Evolutionary conservation across 371 early-diverging fungal genomes (phyloP), one percentile per base, ranked within the genome.

Genomic region (Lichtheimia corymbifera): DNA sequence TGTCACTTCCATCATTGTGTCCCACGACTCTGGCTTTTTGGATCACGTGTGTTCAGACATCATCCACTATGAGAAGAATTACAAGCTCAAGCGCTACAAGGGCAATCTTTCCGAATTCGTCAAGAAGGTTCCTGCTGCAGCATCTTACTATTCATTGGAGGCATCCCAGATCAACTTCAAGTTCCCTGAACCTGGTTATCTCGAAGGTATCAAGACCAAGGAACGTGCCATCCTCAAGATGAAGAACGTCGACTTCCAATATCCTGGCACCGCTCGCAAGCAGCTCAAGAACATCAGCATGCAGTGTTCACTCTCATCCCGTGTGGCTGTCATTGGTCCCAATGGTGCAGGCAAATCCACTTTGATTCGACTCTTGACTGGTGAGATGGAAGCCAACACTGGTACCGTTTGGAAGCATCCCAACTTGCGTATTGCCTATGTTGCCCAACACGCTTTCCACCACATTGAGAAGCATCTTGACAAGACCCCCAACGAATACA

Each of bases 371-470:
- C 71, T 92, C 40, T 67, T 95, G 68, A 90, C 91, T 50, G 91
- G 91, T 66, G 90, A 90, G 66, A 76, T 88, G 18, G 83, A 84
- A 42, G 81, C 90, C 44, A 67, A 84, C 53, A 63, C 70, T 40
- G 82, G 91, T 74, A 78, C 87, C 54, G 88, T 91, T 53, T 85
- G 83, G 82, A 89, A 88, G 79, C 91, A 91, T 70, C 90, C 90
- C 35, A 88, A 88, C 72, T 77, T 91, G 62, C 90, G 93, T 61
- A 86, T 91, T 69, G 93, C 88, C 35, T 94, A 93, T 67, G 93
- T 94, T 56, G 91, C 94, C 28, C 94, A 96, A 76, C 93, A 94
- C 55, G 91, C 91, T 50, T 91, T 93, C 87, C 89, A 92, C 66
- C 91, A 93, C 65, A 75, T 93, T 68, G 91, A 92, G 59, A 85